These are phyloP conservation scores for Spathaspora sp. DNA, from an alignment of 805 yeast genomes.

Conservation along the genomic window DNA sequence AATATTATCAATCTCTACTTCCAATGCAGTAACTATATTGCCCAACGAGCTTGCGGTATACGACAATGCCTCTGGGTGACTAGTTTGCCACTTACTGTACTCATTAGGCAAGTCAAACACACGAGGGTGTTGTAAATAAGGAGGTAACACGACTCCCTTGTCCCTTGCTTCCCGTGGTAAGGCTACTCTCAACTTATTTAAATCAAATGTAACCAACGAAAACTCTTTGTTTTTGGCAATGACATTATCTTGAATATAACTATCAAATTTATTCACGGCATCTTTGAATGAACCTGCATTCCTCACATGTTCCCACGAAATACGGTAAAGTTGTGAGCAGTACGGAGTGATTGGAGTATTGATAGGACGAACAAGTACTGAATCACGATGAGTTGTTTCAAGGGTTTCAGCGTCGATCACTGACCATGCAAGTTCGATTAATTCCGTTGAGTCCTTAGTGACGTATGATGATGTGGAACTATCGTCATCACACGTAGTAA, in stretches of 20 bases:
- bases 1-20: constrained; percentile 27
- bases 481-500: constrained; percentile 63
- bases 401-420: constrained; percentile 53
- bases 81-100: constrained; percentile 63
- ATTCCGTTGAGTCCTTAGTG: constrained; percentile 64
- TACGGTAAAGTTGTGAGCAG: constrained; percentile 47
- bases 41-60: constrained; percentile 31
- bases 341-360: constrained; percentile 64
- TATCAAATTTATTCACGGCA: constrained; percentile 55
- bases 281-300: constrained; percentile 59
- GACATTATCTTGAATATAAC: constrained; percentile 42
- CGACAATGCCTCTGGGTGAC: constrained; percentile 49
- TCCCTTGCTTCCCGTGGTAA: constrained; percentile 80
- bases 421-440: constrained; percentile 66
- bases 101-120: constrained; percentile 76
- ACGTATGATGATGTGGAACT: constrained; percentile 43
- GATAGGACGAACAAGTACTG: constrained; percentile 54
- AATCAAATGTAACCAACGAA: constrained; percentile 61
- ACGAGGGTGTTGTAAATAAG: constrained; percentile 69
- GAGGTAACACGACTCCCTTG: constrained; percentile 66
- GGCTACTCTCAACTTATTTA: constrained; percentile 73
- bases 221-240: constrained; percentile 46
- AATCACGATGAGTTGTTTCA: constrained; percentile 38
- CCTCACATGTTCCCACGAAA: constrained; percentile 61
- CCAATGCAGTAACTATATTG: constrained; percentile 47